These are phyloP conservation scores for Coccomyxa sp. DNA, from an alignment of 139 green algal genomes.

Conservation along the genomic window DNA sequence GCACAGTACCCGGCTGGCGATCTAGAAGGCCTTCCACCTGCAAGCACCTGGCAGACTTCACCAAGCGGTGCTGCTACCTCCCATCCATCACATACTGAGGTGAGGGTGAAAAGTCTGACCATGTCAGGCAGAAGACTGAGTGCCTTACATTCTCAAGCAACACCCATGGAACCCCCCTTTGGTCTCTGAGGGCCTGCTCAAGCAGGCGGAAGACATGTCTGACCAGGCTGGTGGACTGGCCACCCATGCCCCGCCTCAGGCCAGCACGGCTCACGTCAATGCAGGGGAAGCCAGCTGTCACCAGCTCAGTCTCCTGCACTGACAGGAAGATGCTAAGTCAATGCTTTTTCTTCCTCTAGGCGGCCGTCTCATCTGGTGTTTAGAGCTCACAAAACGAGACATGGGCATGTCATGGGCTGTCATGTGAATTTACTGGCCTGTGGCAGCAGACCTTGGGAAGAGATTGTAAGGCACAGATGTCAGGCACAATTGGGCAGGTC, in stretches of 20 bases:
- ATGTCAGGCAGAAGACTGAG: too few species aligned
- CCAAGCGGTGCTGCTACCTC: too few species aligned
- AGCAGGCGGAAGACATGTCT: slow-evolving; percentile 84
- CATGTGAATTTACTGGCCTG: neutral
- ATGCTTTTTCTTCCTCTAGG: neutral
- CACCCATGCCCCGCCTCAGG: slow-evolving; percentile 53
- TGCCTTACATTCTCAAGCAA: slow-evolving; percentile 91
- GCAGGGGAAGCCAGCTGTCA: slow-evolving; percentile 86
- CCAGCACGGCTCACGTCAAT: slow-evolving; percentile 79
- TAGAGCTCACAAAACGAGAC: neutral
- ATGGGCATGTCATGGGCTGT: neutral
- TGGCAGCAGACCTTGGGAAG: slow-evolving; percentile 38
- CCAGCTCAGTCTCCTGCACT: slow-evolving; percentile 69
- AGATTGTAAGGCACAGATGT: slow-evolving; percentile 41
- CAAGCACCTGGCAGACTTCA: too few species aligned
- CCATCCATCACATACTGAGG: too few species aligned
- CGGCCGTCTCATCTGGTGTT: neutral
- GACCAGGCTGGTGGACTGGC: slow-evolving; percentile 70
- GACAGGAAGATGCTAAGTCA: neutral
- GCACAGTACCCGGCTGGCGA: slow-evolving; percentile 26
- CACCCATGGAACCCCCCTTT: slow-evolving; percentile 73
- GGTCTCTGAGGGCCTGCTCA: slow-evolving; percentile 28
- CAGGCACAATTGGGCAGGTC: slow-evolving; percentile 36
- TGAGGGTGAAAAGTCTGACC: too few species aligned
- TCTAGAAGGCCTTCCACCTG: slow-evolving; percentile 80